Evolutionary conservation across 2,329 filamentous ascomycete genomes (phyloP).

Genomic region (Verticillium zaregamsianum): DNA sequence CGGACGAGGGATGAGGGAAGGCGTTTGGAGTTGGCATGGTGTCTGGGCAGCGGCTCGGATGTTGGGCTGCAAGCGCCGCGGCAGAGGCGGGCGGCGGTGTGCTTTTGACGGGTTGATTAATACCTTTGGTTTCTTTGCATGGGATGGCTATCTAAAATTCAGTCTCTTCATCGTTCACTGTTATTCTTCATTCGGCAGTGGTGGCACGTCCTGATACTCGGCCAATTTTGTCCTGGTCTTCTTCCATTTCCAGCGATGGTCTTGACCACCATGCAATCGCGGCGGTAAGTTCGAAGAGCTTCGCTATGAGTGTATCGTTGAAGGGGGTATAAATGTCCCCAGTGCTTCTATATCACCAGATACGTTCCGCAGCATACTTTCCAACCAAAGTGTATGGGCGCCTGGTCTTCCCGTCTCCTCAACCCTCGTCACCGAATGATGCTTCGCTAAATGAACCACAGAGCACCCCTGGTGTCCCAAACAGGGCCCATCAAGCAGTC

Average conservation of each 20-base stretch:
- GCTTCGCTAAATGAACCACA: not conserved
- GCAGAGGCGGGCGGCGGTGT: not conserved
- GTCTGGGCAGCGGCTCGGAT: not conserved
- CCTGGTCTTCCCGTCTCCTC: too few relatives aligned
- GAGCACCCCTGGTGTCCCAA: not conserved
- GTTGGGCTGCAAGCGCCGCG: not conserved
- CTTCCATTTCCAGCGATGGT: too few relatives aligned
- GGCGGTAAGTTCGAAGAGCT: too few relatives aligned
- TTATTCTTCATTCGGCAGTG: not conserved
- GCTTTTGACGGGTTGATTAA: not conserved
- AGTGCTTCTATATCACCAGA: too few relatives aligned
- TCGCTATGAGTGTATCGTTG: too few relatives aligned
- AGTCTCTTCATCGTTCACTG: not conserved
- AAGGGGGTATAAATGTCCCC: too few relatives aligned
- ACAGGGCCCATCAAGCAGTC: not conserved
- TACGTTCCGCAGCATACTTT: too few relatives aligned
- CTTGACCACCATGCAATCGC: too few relatives aligned
- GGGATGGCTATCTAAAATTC: not conserved
- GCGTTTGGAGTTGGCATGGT: not conserved
- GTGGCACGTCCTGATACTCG: not conserved
- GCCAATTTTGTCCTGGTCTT: too few relatives aligned
- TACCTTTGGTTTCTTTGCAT: not conserved
- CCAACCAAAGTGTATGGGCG: too few relatives aligned
- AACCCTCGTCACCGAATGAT: too few relatives aligned
- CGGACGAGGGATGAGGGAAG: not conserved